Conservation (phyloP, 2,329 filamentous ascomycete genomes). For the Amauroascus niger region DNA sequence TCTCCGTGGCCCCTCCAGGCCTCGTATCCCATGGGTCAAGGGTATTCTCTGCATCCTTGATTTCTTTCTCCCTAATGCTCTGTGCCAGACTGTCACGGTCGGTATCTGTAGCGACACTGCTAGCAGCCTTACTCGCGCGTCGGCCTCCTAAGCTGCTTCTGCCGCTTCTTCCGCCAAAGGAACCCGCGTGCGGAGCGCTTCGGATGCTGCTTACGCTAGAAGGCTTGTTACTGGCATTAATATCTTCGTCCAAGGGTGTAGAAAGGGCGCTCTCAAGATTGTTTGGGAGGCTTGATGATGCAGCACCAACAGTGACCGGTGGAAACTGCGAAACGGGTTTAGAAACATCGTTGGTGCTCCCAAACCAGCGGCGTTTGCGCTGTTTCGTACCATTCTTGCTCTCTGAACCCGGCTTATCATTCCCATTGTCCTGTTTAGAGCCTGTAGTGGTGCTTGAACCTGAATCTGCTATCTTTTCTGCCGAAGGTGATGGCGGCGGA, state of each 20-base stretch:
- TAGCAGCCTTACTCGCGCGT: not conserved
- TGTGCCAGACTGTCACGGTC: constrained; percentile 15
- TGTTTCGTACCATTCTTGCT: constrained; percentile 24
- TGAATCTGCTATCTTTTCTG: constrained; percentile 28
- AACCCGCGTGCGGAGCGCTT: constrained; percentile 15
- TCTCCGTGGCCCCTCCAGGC: constrained; percentile 43
- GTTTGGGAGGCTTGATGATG: constrained; percentile 9
- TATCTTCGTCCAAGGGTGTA: constrained; percentile 3
- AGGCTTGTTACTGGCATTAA: not conserved
- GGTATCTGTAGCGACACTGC: constrained; percentile 23
- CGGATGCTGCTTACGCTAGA: constrained; percentile 8
- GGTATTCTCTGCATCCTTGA: constrained; percentile 38
- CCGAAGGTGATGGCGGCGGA: constrained; percentile 30
- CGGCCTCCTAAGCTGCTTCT: constrained; percentile 13
- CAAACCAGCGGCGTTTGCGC: constrained; percentile 33
- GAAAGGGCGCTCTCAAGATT: constrained; percentile 3
- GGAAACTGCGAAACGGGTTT: constrained; percentile 8
- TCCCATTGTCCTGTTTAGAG: constrained; percentile 13
- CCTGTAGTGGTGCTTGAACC: not conserved
- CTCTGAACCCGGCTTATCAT: constrained; percentile 13
- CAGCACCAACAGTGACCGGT: not conserved
- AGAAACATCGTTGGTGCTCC: constrained; percentile 10
- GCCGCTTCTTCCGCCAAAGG: constrained; percentile 19
- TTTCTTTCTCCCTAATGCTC: constrained; percentile 32
- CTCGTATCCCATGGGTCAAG: constrained; percentile 47